These are phyloP conservation scores for Anthoceros angustus DNA, from an alignment of 225 moss, liverwort and hornwort genomes.

Conservation along the genomic window DNA sequence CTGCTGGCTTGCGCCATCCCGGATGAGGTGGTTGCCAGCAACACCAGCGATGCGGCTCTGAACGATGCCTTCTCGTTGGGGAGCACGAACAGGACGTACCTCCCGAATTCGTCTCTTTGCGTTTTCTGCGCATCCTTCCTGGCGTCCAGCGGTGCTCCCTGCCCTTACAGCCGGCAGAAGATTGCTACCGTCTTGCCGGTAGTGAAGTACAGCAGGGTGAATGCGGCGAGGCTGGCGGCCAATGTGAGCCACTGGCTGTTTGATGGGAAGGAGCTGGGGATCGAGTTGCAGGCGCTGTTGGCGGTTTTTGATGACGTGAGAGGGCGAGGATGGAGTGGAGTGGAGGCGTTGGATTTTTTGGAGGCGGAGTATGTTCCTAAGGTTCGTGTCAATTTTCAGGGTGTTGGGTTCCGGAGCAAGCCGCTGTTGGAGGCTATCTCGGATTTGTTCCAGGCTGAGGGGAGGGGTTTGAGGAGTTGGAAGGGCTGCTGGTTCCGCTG, in stretches of 20 bases:
- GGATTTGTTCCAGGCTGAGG: not conserved
- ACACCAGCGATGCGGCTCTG: not conserved
- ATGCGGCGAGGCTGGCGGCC: not conserved
- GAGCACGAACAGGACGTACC: not conserved
- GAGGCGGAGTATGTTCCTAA: not conserved
- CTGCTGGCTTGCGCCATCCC: not conserved
- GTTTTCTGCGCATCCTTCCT: not conserved
- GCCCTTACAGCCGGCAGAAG: conserved; percentile 5
- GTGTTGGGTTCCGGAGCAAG: not conserved
- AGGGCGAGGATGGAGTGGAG: not conserved
- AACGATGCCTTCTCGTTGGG: not conserved
- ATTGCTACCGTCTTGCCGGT: not conserved
- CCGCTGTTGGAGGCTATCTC: not conserved
- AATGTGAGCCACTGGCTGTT: conserved; percentile 1
- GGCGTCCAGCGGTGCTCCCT: not conserved
- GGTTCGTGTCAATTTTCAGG: not conserved
- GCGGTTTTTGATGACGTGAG: not conserved
- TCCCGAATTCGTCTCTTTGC: not conserved
- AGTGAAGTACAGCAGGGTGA: not conserved
- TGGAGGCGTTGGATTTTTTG: not conserved
- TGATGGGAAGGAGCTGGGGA: not conserved
- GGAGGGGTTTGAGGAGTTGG: not conserved
- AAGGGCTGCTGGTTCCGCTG: not conserved
- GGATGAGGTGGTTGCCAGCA: not conserved
- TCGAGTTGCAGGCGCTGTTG: not conserved